Evolutionary conservation across 805 yeast genomes (phyloP).

Genomic region (Sugiyamaella qingdaonensis): DNA sequence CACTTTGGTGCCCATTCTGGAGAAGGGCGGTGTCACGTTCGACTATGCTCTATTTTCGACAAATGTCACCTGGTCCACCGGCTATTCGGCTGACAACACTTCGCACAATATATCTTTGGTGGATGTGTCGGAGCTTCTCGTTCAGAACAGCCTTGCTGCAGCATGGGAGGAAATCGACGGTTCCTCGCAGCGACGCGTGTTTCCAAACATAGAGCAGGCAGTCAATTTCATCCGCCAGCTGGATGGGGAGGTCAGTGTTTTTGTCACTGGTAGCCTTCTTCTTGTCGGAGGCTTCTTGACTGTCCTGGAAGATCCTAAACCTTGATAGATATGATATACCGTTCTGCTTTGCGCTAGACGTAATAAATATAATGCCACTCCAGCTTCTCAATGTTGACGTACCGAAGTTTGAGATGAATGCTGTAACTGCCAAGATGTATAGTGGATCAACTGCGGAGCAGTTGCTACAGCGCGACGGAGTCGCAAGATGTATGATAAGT

Average conservation of each 20-base stretch:
- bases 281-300: constrained; percentile 91
- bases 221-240: constrained; percentile 47
- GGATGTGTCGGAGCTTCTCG: constrained; percentile 70
- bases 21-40: constrained; percentile 40
- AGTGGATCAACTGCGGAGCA: background rate
- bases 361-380: too few relatives aligned
- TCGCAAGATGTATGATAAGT: too few relatives aligned
- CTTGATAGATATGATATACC: constrained; percentile 13
- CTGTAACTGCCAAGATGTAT: background rate
- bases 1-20: constrained; percentile 39
- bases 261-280: constrained; percentile 92
- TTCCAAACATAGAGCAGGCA: constrained; percentile 73
- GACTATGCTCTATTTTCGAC: constrained; percentile 84
- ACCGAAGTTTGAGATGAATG: background rate
- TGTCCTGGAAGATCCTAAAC: constrained; percentile 53
- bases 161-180: constrained; percentile 57
- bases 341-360: too few relatives aligned
- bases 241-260: constrained; percentile 52
- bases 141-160: constrained; percentile 70
- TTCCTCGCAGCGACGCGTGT: constrained; percentile 45
- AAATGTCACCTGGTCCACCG: constrained; percentile 85
- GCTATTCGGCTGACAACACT: constrained; percentile 72
- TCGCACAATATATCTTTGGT: constrained; percentile 80
- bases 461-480: too few relatives aligned
- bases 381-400: too few relatives aligned